Evolutionary conservation across 495 filamentous ascomycete species (phyloP).

Genomic region (Chlorociboria aeruginascens): DNA sequence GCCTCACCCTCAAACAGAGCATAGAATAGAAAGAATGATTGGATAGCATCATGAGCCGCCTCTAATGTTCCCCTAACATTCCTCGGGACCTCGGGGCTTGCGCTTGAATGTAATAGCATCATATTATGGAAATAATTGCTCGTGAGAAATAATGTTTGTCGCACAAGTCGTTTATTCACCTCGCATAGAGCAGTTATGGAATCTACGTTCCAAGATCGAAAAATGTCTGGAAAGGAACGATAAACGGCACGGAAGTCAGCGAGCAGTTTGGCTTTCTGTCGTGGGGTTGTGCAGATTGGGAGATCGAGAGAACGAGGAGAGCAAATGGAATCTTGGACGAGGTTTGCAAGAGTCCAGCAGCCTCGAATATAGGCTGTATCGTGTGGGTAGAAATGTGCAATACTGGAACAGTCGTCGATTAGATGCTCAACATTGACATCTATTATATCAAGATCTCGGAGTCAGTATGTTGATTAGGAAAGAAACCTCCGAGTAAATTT

Average conservation of each 20-base stretch:
- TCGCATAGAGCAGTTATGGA: slow-evolving; percentile 35
- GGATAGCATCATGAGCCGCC: slow-evolving; percentile 42
- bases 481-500: too few relatives aligned
- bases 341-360: slow-evolving; percentile 60
- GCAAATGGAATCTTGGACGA: slow-evolving; percentile 58
- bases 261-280: slow-evolving; percentile 49
- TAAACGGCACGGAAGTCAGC: slow-evolving; percentile 48
- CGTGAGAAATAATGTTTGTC: slow-evolving; percentile 57
- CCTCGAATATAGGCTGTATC: slow-evolving; percentile 56
- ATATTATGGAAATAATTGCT: slow-evolving; percentile 66
- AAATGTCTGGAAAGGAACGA: slow-evolving; percentile 48
- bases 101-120: slow-evolving; percentile 53
- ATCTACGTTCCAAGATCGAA: slow-evolving; percentile 46
- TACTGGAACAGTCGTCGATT: slow-evolving; percentile 33
- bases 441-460: too few relatives aligned
- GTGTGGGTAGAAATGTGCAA: slow-evolving; percentile 36
- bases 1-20: slow-evolving; percentile 50
- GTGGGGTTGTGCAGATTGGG: slow-evolving; percentile 45
- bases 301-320: slow-evolving; percentile 51
- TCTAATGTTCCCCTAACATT: slow-evolving; percentile 54
- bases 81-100: slow-evolving; percentile 46
- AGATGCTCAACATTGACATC: slow-evolving; percentile 59
- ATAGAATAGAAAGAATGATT: slow-evolving; percentile 54
- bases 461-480: too few relatives aligned
- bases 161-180: slow-evolving; percentile 43